These are phyloP conservation scores for Leccinum griseonigrum DNA, from an alignment of 1,284 basidiomycete genomes.

Conservation along the genomic window DNA sequence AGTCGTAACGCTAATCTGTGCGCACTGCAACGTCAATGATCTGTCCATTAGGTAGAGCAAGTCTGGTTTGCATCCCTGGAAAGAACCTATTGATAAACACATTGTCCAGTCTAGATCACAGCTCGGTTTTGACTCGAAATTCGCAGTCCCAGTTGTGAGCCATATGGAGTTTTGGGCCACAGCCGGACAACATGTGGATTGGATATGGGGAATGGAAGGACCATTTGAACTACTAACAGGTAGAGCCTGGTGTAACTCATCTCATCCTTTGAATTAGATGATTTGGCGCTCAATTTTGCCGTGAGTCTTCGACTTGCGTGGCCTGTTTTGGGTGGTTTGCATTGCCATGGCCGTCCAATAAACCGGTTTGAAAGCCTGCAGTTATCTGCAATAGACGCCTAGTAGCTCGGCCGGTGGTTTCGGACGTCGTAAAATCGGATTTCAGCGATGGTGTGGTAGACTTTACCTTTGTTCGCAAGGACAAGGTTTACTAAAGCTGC, in stretches of 20 bases:
- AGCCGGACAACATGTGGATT: background rate
- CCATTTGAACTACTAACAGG: background rate
- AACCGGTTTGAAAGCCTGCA: constrained; percentile 14
- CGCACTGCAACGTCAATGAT: background rate
- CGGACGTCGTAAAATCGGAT: background rate
- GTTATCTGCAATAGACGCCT: background rate
- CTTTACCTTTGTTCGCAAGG: background rate
- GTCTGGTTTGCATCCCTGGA: background rate
- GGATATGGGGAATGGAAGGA: background rate
- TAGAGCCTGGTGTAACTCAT: background rate
- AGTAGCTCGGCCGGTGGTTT: background rate
- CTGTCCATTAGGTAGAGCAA: constrained; percentile 9
- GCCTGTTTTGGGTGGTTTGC: background rate
- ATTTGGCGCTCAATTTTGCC: background rate
- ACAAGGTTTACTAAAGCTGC: background rate
- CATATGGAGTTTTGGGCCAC: background rate
- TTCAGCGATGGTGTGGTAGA: background rate
- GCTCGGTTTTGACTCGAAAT: background rate
- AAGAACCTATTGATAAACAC: constrained; percentile 8
- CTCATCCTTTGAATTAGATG: constrained; percentile 7
- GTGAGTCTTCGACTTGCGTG: background rate
- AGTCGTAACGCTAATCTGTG: background rate
- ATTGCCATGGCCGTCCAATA: background rate
- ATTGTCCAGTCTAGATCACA: background rate
- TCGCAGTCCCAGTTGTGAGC: background rate